Evolutionary conservation across 2,329 filamentous ascomycete species (phyloP).

Genomic region (Aspergillus sp.): DNA sequence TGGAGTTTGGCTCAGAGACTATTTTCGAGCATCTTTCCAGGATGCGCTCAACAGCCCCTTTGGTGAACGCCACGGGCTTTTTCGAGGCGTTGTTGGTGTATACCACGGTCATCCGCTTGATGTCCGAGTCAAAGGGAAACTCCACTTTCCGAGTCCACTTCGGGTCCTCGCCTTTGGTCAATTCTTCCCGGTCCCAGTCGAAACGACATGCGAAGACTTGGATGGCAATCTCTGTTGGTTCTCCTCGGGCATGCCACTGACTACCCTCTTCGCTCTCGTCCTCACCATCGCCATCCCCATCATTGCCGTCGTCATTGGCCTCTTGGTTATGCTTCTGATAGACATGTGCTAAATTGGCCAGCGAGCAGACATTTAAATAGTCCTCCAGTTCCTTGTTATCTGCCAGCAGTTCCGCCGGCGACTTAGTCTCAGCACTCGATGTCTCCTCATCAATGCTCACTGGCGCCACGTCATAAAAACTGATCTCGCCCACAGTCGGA

Average conservation of each 20-base stretch:
- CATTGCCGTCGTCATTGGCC: not conserved
- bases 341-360: constrained; percentile 66
- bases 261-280: constrained; percentile 41
- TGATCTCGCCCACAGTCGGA: constrained; percentile 53
- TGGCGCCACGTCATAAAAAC: constrained; percentile 36
- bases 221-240: constrained; percentile 72
- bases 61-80: constrained; percentile 38
- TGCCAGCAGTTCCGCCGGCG: constrained; percentile 37
- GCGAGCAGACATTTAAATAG: constrained; percentile 62
- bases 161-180: constrained; percentile 51
- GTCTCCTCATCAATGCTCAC: constrained; percentile 27
- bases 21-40: constrained; percentile 61
- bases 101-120: constrained; percentile 76
- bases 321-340: constrained; percentile 39
- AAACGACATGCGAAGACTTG: constrained; percentile 72
- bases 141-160: constrained; percentile 63
- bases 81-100: constrained; percentile 41
- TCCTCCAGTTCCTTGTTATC: constrained; percentile 51
- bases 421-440: constrained; percentile 23
- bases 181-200: constrained; percentile 57
- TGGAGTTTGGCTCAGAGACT: constrained; percentile 40
- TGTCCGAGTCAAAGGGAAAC: constrained; percentile 70
- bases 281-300: not conserved
- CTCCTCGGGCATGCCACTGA: constrained; percentile 63
- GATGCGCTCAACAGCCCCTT: constrained; percentile 66